These are phyloP conservation scores for Brassica incana DNA, from an alignment of 345 rosid species.

Conservation along the genomic window DNA sequence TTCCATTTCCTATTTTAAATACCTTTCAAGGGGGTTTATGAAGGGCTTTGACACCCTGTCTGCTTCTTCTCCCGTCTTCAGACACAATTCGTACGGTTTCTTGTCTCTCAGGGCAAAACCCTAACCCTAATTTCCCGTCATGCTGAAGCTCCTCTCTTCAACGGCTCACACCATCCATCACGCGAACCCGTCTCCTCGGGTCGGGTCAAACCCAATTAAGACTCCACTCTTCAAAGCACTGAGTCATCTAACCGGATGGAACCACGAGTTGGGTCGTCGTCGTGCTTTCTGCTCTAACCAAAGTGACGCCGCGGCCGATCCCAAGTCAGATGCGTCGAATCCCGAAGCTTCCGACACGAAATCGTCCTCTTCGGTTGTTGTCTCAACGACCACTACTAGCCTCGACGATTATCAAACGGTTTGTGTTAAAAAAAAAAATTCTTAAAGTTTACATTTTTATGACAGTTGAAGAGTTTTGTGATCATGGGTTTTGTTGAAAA, in stretches of 20 bases:
- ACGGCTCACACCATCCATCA: constrained; percentile 34
- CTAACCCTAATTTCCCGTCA: not conserved
- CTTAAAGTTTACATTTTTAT: not conserved
- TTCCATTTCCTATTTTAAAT: not conserved
- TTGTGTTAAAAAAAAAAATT: too few species aligned
- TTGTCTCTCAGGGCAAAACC: not conserved
- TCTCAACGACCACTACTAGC: constrained; percentile 52
- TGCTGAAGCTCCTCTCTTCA: not conserved
- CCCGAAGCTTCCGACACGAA: constrained; percentile 44
- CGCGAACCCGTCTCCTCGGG: not conserved
- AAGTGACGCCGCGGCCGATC: not conserved
- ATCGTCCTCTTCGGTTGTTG: constrained; percentile 56
- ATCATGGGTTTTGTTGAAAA: not conserved
- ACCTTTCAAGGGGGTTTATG: not conserved
- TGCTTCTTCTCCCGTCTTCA: not conserved
- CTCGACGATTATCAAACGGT: constrained; percentile 78
- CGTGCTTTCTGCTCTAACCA: constrained; percentile 52
- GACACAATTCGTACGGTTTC: not conserved
- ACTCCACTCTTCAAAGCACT: constrained; percentile 41
- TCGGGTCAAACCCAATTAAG: not conserved
- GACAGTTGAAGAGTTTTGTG: not conserved
- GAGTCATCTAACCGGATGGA: constrained; percentile 44
- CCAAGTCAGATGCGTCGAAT: constrained; percentile 26
- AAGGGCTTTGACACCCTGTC: not conserved
- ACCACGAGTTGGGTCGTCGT: constrained; percentile 16